Base-by-base conservation (phyloP, 2,329 filamentous ascomycete species). In the Apiospora malaysiana region DNA sequence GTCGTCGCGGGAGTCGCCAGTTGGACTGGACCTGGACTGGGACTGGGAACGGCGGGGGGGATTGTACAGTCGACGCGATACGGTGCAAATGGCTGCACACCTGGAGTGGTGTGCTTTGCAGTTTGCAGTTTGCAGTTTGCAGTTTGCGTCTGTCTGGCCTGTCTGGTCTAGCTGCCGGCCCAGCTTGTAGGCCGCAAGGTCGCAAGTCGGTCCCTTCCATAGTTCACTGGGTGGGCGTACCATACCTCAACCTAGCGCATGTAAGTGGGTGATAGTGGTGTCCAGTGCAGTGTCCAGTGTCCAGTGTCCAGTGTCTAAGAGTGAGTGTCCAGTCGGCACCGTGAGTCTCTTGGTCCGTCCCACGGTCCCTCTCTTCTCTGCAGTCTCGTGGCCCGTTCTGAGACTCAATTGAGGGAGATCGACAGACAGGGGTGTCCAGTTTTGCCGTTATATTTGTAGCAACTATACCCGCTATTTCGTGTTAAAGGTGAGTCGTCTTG, bases 331-430 rank as follows among this genome's bases (percentile, higher is more conserved):
- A 63, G 56, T 63, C 56, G 56, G 56, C 56, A 18, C 56, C 56
- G 56, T 56, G 56, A 63, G 18, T 40, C 56, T 63, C 56, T 63
- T 27, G 51, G 18, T 32, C 32, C 37, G 56, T 40, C 56, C 56
- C 56, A 21, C 32, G 21, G 56, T 40, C 56, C 56, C 56, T 63
- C 56, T 63, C 40, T 63, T 63, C 56, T 7, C 32, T 40, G 56
- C 32, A 63, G 56, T 63, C 56, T 40, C 32, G 56, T 63, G 56
- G 56, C 56, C 56, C 56, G 56, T 63, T 63, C 56, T 63, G 56
- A 63, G 56, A 63, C 56, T 63, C 56, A 63, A 63, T 63, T 40
- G 56, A 63, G 56, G 56, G 56, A 63, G 56, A 63, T 63, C 56
- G 27, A 63, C 56, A 40, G 18, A 40, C 56, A 63, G 18, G 27